These are phyloP conservation scores for Venturiaceae sp. DNA, from an alignment of 2,329 filamentous ascomycete species.

Conservation along the genomic window DNA sequence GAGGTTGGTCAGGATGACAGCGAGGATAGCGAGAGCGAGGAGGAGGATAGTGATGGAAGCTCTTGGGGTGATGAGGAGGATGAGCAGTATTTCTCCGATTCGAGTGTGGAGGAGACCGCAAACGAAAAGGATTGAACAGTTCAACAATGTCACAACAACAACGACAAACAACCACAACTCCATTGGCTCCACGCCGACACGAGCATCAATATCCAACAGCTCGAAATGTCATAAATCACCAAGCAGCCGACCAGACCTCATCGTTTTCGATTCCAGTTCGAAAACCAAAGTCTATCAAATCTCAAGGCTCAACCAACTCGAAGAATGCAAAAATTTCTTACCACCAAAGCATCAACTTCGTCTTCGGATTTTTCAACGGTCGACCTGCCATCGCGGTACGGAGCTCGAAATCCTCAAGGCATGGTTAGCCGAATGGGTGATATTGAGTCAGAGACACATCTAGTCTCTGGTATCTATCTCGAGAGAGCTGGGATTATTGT, in stretches of 20 bases:
- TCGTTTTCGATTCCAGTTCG: not conserved
- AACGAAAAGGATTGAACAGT: not conserved
- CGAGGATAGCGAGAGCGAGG: not conserved
- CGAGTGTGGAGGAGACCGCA: not conserved
- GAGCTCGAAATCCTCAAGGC: not conserved
- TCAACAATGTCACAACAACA: not conserved
- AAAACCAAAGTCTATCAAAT: no score
- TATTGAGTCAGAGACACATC: no score
- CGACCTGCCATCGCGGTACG: no score
- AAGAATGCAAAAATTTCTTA: no score
- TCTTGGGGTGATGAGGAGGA: not conserved
- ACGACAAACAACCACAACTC: not conserved
- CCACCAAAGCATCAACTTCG: no score
- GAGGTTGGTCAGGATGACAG: not conserved
- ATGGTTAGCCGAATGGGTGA: no score
- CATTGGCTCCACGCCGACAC: not conserved
- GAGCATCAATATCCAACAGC: not conserved
- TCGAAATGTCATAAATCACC: not conserved
- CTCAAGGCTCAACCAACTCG: no score
- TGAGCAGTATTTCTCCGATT: not conserved
- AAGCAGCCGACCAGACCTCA: not conserved
- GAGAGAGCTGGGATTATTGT: not conserved
- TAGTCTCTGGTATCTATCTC: not conserved
- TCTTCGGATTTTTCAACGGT: no score
- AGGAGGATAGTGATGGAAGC: not conserved